These are phyloP conservation scores for Arthroderma uncinatum DNA, from an alignment of 2,329 filamentous ascomycete genomes.

Conservation along the genomic window DNA sequence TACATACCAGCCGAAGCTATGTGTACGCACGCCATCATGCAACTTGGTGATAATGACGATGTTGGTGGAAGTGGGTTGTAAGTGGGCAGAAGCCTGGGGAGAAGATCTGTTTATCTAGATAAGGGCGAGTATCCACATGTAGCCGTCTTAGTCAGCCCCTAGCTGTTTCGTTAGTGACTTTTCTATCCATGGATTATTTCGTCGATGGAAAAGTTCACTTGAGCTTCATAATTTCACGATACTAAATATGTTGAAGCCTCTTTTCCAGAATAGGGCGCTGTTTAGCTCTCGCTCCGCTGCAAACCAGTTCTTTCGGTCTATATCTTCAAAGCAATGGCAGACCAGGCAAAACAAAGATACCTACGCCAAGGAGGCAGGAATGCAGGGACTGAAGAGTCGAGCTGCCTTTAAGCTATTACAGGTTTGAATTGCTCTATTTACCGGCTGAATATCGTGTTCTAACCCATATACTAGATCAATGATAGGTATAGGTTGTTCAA, in stretches of 20 bases:
- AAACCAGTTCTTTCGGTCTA: background rate
- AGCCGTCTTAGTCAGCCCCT: background rate
- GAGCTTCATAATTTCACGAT: background rate
- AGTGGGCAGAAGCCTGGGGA: background rate
- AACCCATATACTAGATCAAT: slow-evolving; percentile 53
- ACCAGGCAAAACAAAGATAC: slow-evolving; percentile 62
- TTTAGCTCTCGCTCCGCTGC: background rate
- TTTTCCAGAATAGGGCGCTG: background rate
- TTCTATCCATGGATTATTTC: background rate
- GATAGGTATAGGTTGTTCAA: slow-evolving; percentile 68
- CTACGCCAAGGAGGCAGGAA: slow-evolving; percentile 63
- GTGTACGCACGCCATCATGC: slow-evolving; percentile 28
- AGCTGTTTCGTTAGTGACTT: background rate
- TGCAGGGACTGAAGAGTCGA: slow-evolving; percentile 72
- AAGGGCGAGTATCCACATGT: background rate
- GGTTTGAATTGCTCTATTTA: slow-evolving; percentile 36
- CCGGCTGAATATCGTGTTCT: background rate
- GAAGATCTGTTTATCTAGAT: slow-evolving; percentile 1
- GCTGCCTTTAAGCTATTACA: slow-evolving; percentile 90
- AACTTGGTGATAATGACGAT: background rate
- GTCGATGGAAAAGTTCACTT: background rate
- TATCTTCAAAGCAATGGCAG: slow-evolving; percentile 70
- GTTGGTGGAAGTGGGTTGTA: background rate
- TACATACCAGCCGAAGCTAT: slow-evolving; percentile 22
- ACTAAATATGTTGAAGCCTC: background rate